These are phyloP conservation scores for Flaveria bidentis DNA, from an alignment of 129 eudicot genomes.

Conservation along the genomic window DNA sequence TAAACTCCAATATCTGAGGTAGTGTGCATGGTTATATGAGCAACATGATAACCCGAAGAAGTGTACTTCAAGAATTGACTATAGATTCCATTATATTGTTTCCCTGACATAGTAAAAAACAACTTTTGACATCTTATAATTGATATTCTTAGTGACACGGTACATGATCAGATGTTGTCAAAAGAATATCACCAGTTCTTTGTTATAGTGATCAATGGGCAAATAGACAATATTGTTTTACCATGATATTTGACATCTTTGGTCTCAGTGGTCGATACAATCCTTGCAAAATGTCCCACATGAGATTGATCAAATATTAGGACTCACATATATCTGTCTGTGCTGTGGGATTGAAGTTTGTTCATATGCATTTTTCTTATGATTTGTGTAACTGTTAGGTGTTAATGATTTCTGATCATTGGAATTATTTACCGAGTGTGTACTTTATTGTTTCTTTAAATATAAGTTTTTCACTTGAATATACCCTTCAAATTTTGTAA, in stretches of 20 bases:
- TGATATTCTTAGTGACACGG: background rate
- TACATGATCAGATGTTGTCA: background rate
- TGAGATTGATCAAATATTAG: background rate
- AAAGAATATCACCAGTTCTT: background rate
- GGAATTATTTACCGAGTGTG: background rate
- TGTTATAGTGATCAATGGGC: background rate
- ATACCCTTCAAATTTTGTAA: background rate
- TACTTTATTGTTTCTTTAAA: background rate
- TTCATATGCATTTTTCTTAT: background rate
- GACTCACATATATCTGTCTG: background rate
- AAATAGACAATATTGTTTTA: background rate
- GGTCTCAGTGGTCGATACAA: background rate
- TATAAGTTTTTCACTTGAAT: background rate
- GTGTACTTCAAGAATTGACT: background rate
- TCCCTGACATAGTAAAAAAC: background rate
- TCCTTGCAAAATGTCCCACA: background rate
- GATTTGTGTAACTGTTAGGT: background rate
- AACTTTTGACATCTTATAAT: background rate
- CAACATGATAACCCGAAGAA: background rate
- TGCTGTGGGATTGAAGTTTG: background rate
- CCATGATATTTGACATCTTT: background rate
- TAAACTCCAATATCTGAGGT: background rate
- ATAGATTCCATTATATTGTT: background rate
- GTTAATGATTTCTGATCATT: background rate
- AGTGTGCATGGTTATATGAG: conserved; percentile 13